Base-by-base conservation (phyloP, 495 filamentous ascomycete species). In the Xylaria venustula region DNA sequence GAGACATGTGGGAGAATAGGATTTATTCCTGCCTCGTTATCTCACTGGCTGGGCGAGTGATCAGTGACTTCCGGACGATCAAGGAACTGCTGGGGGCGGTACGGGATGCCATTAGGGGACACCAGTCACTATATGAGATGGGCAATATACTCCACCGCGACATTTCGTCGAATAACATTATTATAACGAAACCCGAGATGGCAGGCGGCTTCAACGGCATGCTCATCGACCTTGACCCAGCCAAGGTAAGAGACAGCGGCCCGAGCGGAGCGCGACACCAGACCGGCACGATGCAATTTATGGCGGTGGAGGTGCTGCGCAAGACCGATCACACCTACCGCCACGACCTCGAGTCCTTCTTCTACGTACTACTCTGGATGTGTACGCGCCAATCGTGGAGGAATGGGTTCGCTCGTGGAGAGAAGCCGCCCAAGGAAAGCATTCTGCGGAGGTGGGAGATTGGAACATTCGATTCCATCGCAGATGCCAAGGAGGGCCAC, bases 61-160 rank as follows among this genome's bases (percentile, higher is more conserved):
- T 58, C 22, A 36, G 32, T 30, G 23, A 58, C 7, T 58, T 48
- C 20, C 2, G 6, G 41, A 20, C 55, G 45, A 47, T 28, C 14
- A 30, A 48, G 9, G 55, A 58, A 50, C n/a, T 58, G 26, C 20
- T 58, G 12, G 55, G 30, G 20, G 41, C 36, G 36, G 17, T 54
- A 15, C 36, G 36, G 25, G 51, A 54, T 34, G 47, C 40, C 19
- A 26, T 48, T 46, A 41, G 47, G 32, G 73, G 48, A 52, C 64
- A 74, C 60, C 64, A 44, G 62, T 75, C 66, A 51, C 74, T 77
- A 28, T 71, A 65, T 47, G 28, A 61, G 20, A 61, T 61, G 19
- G 69, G 72, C 53, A 70, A 71, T 0, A 76, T 78, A 30, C 75
- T 78, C 45, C 66, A 77, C 62, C 64, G 71, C 20, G 71, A 77